Evolutionary conservation across 352 stramenopile genomes (phyloP), one percentile per base, ranked within the genome.

Genomic region (Detonula confervacea): DNA sequence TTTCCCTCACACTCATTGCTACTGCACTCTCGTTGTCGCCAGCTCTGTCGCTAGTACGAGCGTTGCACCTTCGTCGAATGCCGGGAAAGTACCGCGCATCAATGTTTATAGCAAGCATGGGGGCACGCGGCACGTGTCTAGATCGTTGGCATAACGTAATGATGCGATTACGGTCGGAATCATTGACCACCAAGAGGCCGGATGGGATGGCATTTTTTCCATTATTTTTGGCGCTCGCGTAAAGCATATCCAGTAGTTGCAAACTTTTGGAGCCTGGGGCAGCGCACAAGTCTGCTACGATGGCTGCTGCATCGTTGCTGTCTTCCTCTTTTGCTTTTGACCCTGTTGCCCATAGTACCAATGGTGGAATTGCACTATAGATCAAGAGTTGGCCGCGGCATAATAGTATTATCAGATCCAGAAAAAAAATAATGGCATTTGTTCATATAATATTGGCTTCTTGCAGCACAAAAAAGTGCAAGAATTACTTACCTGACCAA

Each of bases 171-270:
- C 96, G 86, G 85, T 99, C 96, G 12, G 73, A 74, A 96, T 99
- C 97, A 85, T 99, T 99, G 35, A 97, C 97, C 18, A 99, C 89
- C 8, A 99, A 95, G 27, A 82, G 44, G 12, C 57, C 73, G 18
- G 55, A 25, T 25, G 63, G 64, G 1, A 65, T 59, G 12, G 46
- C 14, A n/a, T 25, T 68, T n/a, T 11, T 20, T 49, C 63, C 27
- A 18, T 3, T 29, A 51, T 59, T n/a, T 54, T 59, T 59, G 6
- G 42, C 39, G 52, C 30, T 61, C 46, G 51, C 71, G 30, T 73
- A 46, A 12, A 82, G 42, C 27, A 66, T 44, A 60, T 82, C 73
- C 46, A 82, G 37, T 20, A 73, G 30, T 64, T 82, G 73, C 6
- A 77, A 47, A 20, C 29, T 62, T 42, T 82, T 82, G 9, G 52